These are phyloP conservation scores for Chenopodium suecicum DNA, from an alignment of 148 eudicot genomes.

Conservation along the genomic window DNA sequence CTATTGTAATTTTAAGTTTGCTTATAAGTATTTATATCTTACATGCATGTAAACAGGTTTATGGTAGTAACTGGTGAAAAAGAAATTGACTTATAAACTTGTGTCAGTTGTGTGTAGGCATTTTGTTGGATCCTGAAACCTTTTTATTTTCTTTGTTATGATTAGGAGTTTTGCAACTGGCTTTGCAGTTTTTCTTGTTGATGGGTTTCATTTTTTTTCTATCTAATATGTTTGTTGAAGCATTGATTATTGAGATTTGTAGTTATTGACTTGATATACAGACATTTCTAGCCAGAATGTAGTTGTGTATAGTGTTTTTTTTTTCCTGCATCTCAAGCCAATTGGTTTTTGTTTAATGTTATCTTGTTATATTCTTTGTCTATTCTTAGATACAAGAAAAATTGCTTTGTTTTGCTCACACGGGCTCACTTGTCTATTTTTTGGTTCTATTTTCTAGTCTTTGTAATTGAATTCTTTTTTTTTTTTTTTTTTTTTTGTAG, in stretches of 20 bases:
- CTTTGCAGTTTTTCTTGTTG: background rate
- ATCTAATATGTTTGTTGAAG: background rate
- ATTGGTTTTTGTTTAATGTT: too few relatives aligned
- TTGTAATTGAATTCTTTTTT: background rate
- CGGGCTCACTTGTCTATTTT: background rate
- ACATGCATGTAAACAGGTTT: background rate
- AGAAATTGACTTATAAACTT: background rate
- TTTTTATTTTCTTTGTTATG: background rate
- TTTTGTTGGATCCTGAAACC: background rate
- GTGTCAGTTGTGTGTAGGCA: background rate
- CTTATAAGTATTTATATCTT: background rate
- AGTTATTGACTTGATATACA: too few relatives aligned
- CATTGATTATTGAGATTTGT: background rate
- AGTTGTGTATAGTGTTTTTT: background rate
- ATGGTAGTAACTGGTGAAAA: background rate
- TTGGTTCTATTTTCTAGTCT: background rate
- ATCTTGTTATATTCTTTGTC: too few relatives aligned
- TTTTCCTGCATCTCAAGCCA: background rate
- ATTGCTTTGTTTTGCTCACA: background rate
- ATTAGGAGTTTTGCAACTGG: background rate
- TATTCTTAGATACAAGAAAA: background rate
- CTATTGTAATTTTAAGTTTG: background rate
- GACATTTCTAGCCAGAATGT: conserved; percentile 5
- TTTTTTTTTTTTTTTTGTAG: too few relatives aligned
- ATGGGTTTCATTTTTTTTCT: background rate